Evolutionary conservation across 805 yeast species (phyloP).

Genomic region (Pichia rugopelliculosa): DNA sequence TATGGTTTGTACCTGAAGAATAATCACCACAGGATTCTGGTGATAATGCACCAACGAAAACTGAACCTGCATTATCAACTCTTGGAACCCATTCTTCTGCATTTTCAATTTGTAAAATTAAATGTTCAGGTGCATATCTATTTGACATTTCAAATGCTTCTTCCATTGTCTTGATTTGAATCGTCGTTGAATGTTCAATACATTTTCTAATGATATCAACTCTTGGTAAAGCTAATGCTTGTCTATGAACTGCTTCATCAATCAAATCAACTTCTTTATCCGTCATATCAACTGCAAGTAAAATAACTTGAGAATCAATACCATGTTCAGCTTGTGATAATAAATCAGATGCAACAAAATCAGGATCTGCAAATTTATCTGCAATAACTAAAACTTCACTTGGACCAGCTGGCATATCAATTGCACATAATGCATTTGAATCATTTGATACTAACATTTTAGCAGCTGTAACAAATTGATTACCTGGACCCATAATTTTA

Average conservation of each 20-base stretch:
- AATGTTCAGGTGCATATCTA: slow-evolving; percentile 94
- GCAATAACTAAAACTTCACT: slow-evolving; percentile 96
- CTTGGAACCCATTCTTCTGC: slow-evolving; percentile 64
- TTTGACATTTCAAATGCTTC: slow-evolving; percentile 87
- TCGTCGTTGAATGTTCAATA: slow-evolving; percentile 82
- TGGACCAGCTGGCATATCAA: slow-evolving; percentile 99
- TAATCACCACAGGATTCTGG: slow-evolving; percentile 99
- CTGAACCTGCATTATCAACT: slow-evolving; percentile 91
- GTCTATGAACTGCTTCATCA: slow-evolving; percentile 76
- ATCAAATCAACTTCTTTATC: slow-evolving; percentile 54
- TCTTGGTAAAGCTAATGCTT: slow-evolving; percentile 81
- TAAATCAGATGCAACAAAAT: slow-evolving; percentile 93
- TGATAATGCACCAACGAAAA: slow-evolving; percentile 91
- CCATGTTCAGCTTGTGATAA: slow-evolving; percentile 99
- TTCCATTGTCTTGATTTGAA: slow-evolving; percentile 58
- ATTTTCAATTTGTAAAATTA: slow-evolving; percentile 80
- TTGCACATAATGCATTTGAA: slow-evolving; percentile 88
- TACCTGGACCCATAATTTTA: slow-evolving; percentile 97
- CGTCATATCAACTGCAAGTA: slow-evolving; percentile 72
- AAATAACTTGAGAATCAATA: slow-evolving; percentile 92
- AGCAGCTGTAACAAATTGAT: slow-evolving; percentile 98
- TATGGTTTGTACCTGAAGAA: slow-evolving; percentile 96
- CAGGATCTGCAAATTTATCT: slow-evolving; percentile 82
- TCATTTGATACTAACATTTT: slow-evolving; percentile 97
- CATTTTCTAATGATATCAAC: slow-evolving; percentile 89